Percentiles rank a stretch among this genome's conserved stretches.
These are phyloP conservation scores for Oidium heveae DNA, from an alignment of 2,329 filamentous ascomycete genomes.

Conservation along the genomic window DNA sequence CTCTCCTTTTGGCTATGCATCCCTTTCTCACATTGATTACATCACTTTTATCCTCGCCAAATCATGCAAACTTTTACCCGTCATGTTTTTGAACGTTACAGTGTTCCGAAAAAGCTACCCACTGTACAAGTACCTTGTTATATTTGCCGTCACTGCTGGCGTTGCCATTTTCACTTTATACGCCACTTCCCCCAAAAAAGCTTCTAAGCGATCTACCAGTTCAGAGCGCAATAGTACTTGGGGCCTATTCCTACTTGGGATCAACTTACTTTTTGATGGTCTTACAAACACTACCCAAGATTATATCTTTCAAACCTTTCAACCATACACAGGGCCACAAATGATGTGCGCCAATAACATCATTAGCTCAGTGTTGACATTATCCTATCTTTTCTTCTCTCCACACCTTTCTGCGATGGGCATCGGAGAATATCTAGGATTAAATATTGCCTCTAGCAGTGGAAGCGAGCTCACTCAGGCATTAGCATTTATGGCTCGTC, in stretches of 20 bases:
- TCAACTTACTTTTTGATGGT: conserved; percentile 89
- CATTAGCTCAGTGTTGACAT: conserved; percentile 56
- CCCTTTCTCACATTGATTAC: conserved; percentile 84
- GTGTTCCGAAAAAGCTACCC: conserved; percentile 77
- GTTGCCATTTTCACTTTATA: conserved; percentile 92
- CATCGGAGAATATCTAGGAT: conserved; percentile 37
- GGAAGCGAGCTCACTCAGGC: conserved; percentile 63
- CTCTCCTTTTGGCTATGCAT: conserved; percentile 87
- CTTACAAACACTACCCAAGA: conserved; percentile 94
- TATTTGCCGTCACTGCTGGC: conserved; percentile 69
- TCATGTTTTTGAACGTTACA: conserved; percentile 90
- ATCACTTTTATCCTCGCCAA: conserved; percentile 95
- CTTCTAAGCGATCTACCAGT: conserved; percentile 16
- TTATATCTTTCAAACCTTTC: conserved; percentile 63
- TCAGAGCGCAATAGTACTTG: conserved; percentile 39
- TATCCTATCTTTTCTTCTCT: conserved; percentile 47
- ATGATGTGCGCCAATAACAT: conserved; percentile 99
- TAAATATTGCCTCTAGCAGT: conserved; percentile 31
- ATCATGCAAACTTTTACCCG: conserved; percentile 93
- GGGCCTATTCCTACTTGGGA: conserved; percentile 57
- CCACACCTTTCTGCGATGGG: conserved; percentile 54
- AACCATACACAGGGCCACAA: conserved; percentile 69
- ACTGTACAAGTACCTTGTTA: conserved; percentile 87
- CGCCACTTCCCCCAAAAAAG: conserved; percentile 33
- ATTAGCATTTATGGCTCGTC: conserved; percentile 49